These are phyloP conservation scores for Hypholoma fasciculare DNA, from an alignment of 768 basidiomycete species.

Conservation along the genomic window DNA sequence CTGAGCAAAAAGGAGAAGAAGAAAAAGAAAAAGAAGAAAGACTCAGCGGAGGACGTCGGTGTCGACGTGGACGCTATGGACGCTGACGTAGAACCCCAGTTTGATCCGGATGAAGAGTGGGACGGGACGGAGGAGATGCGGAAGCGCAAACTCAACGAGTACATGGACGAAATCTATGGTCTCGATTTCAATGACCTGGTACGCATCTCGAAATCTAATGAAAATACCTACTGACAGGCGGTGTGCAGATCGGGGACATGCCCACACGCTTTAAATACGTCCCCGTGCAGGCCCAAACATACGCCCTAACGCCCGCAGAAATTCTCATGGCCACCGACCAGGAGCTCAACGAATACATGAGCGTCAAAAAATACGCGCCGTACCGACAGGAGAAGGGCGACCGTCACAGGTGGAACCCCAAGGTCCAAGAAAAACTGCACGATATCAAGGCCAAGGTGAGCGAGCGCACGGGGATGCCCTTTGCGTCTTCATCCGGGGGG, in stretches of 20 bases:
- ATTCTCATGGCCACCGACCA: constrained; percentile 90
- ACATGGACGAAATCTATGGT: constrained; percentile 89
- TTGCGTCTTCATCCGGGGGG: neutral
- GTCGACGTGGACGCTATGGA: constrained; percentile 62
- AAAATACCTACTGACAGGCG: constrained; percentile 3
- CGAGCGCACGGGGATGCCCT: constrained; percentile 32
- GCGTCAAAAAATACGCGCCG: constrained; percentile 88
- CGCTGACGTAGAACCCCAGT: constrained; percentile 35
- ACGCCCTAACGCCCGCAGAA: constrained; percentile 77
- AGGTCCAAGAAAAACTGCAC: constrained; percentile 61
- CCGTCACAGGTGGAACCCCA: constrained; percentile 57
- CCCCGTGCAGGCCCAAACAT: constrained; percentile 60
- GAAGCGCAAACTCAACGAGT: constrained; percentile 78
- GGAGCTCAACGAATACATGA: constrained; percentile 90
- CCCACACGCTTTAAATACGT: constrained; percentile 94
- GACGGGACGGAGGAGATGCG: constrained; percentile 90
- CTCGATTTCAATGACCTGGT: constrained; percentile 97
- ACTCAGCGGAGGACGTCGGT: constrained; percentile 45
- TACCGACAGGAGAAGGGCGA: constrained; percentile 63
- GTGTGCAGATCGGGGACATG: constrained; percentile 75
- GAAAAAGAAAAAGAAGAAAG: constrained; percentile 59
- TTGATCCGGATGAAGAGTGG: constrained; percentile 65
- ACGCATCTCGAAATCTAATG: constrained; percentile 23
- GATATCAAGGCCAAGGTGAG: constrained; percentile 69
- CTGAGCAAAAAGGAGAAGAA: constrained; percentile 26